Evolutionary conservation across 2,329 filamentous ascomycete species (phyloP), one percentile per base, ranked within the genome.

Genomic region (Huntiella decipiens): DNA sequence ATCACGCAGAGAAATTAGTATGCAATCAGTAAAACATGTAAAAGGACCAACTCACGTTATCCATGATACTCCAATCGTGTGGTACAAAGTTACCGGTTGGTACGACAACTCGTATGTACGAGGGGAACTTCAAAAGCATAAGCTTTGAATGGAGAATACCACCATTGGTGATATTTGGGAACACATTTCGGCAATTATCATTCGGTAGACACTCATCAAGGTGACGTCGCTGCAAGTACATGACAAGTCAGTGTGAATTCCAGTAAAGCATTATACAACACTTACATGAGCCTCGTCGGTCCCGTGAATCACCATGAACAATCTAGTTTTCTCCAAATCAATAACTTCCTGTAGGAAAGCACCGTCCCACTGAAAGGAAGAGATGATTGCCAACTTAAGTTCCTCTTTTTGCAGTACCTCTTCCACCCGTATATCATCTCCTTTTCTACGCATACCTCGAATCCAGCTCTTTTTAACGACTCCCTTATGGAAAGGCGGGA

Each of bases 81-180:
- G 74, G 68, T 10, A 82, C 77, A 42, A 95, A 65, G 55, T 98
- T 98, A 1, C 86, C 91, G 3, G 80, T 88, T 0, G 91, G 86
- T 2, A 96, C 67, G 1, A 81, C 88, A 38, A 98, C 68, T 5
- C 91, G 75, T 12, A 95, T 61, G 57, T 86, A 77, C 1, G 63
- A 63, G 0, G 71, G 63, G 54, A 85, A 83, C 54, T 86, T 88
- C n/a, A 96, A 68, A 1, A 96, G 62, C 71, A 93, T 87, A 38
- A 96, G 66, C 58, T 98, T 96, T 43, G 85, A 93, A 60, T 96
- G 91, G 86, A 96, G 94, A 54, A 71, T 77, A 17, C 77, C 79
- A 4, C 73, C 66, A 1, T 75, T 73, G 36, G 74, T 66, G 82
- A 95, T 88, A 2, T 72, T 71, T 12, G 88, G 88, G 56, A 96